A percentile compares a stretch with the other conserved stretches of the same genome.
phyloP scores from a whole-genome alignment of 2,329 filamentous ascomycete genomes.

The Cladosporium sp. region DNA sequence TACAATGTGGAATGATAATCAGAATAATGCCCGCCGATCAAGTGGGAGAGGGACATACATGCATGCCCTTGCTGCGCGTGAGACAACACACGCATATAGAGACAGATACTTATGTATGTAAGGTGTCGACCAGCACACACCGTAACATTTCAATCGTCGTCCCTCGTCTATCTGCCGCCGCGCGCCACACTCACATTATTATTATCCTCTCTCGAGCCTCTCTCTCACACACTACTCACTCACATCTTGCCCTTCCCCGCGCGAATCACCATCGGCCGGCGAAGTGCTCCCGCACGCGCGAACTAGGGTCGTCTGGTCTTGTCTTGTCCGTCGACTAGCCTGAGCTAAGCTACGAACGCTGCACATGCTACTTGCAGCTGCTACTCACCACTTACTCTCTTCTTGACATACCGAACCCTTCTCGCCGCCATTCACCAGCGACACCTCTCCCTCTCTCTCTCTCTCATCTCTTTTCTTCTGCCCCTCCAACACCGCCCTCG shows the following conservation, averaged over 20 bases:
- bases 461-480: not conserved
- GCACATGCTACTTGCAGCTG: not conserved
- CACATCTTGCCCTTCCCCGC: not conserved
- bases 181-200: not conserved
- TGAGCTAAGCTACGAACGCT: not conserved
- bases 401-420: not conserved
- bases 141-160: not conserved
- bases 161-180: not conserved
- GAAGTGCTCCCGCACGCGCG: not conserved
- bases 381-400: not conserved
- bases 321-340: not conserved
- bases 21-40: not conserved
- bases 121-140: not conserved
- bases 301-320: not conserved
- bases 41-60: not conserved
- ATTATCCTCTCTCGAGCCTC: too few relatives aligned
- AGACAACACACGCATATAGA: not conserved
- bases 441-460: not conserved
- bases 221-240: not conserved
- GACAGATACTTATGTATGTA: not conserved
- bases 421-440: conserved; percentile 1
- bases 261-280: not conserved
- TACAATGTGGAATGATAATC: not conserved
- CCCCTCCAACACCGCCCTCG: not conserved
- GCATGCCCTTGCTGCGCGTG: not conserved